A percentile compares a stretch with the other conserved stretches of the same genome.
phyloP scores from a whole-genome alignment of 192 early-diverging fungal genomes.

The Haplosporangium gracile region DNA sequence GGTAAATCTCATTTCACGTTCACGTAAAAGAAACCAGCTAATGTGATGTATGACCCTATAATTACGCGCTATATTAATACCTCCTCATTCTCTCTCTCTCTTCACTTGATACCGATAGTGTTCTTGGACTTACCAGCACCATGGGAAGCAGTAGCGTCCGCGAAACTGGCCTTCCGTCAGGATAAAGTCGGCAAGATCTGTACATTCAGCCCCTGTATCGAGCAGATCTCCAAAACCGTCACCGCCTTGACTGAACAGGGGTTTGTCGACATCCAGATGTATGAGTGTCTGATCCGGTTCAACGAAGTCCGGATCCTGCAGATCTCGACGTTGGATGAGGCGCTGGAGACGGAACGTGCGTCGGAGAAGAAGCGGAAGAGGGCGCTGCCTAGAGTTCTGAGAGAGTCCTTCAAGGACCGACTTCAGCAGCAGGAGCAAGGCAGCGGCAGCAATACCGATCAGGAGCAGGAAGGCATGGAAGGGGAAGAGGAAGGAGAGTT shows the following conservation, averaged over 20 bases:
- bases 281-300: slow-evolving; percentile 82
- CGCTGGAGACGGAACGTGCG: slow-evolving; percentile 53
- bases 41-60: neutral
- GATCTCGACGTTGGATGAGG: slow-evolving; percentile 71
- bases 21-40: too few species aligned
- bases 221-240: slow-evolving; percentile 89
- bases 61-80: neutral
- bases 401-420: slow-evolving; percentile 8
- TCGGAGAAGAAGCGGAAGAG: slow-evolving; percentile 54
- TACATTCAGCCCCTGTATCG: slow-evolving; percentile 95
- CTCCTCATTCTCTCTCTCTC: too few species aligned
- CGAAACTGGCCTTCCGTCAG: slow-evolving; percentile 84
- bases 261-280: slow-evolving; percentile 83
- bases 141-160: slow-evolving; percentile 89
- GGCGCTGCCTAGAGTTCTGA: slow-evolving; percentile 21
- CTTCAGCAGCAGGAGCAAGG: slow-evolving; percentile 7
- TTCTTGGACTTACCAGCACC: slow-evolving; percentile 97
- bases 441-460: neutral
- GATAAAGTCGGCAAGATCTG: slow-evolving; percentile 86
- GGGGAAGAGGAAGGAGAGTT: neutral
- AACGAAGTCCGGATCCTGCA: slow-evolving; percentile 74
- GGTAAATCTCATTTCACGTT: slow-evolving; percentile 44
- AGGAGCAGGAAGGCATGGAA: neutral
- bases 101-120: slow-evolving; percentile 59
- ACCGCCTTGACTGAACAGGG: slow-evolving; percentile 80